Conservation (phyloP, 2,329 filamentous ascomycete genomes). For the Penicillium decumbens region DNA sequence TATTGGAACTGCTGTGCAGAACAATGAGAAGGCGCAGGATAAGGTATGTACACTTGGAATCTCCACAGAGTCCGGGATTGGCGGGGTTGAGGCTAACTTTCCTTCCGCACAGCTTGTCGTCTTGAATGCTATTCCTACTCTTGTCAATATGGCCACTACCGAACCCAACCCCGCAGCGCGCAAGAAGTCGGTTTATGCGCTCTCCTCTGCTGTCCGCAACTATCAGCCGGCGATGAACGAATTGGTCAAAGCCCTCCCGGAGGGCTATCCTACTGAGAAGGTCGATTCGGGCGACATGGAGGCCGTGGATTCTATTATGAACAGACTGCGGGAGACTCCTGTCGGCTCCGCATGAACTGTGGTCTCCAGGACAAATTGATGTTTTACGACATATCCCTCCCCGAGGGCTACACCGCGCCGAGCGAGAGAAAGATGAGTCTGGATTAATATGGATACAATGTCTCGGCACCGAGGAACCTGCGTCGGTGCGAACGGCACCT, state of each 20-base stretch:
- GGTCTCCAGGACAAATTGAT: not conserved
- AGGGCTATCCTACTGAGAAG: slow-evolving; percentile 55
- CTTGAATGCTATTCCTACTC: slow-evolving; percentile 62
- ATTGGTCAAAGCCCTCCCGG: slow-evolving; percentile 63
- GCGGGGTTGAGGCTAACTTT: slow-evolving; percentile 10
- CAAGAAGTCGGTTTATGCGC: slow-evolving; percentile 82
- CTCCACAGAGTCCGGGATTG: slow-evolving; percentile 44
- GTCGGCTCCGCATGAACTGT: slow-evolving; percentile 27
- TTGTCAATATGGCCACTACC: slow-evolving; percentile 62
- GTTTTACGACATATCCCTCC: not conserved
- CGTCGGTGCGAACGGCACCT: not conserved
- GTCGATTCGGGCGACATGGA: slow-evolving; percentile 88
- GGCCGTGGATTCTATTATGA: slow-evolving; percentile 70
- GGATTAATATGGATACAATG: not conserved
- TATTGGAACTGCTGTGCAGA: slow-evolving; percentile 90
- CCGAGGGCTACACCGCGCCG: not conserved
- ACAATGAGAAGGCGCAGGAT: slow-evolving; percentile 83
- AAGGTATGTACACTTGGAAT: slow-evolving; percentile 43
- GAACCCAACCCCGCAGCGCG: slow-evolving; percentile 62
- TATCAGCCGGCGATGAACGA: slow-evolving; percentile 70
- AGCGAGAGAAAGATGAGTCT: not conserved
- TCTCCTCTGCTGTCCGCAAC: slow-evolving; percentile 82
- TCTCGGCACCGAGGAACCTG: not conserved
- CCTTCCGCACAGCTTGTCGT: slow-evolving; percentile 45
- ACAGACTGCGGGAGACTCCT: slow-evolving; percentile 54